These are phyloP conservation scores for Suillus lakei DNA, from an alignment of 768 basidiomycete genomes.

Conservation along the genomic window DNA sequence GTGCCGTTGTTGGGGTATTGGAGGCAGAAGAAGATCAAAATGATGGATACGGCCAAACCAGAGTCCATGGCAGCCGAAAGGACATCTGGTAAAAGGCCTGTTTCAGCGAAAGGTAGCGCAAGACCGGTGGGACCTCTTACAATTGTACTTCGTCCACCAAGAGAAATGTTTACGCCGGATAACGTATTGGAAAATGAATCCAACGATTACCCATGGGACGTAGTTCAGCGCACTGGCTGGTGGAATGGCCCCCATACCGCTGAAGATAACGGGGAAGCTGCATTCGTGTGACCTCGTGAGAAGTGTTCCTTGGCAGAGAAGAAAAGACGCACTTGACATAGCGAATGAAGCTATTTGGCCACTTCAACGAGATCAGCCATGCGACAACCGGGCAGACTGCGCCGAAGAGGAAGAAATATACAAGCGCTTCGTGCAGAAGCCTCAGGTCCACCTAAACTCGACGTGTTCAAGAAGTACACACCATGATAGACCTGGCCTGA, in stretches of 20 bases:
- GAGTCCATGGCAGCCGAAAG: constrained; percentile 76
- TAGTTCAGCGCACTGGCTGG: constrained; percentile 71
- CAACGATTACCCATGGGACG: constrained; percentile 67
- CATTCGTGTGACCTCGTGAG: constrained; percentile 19
- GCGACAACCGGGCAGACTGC: constrained; percentile 60
- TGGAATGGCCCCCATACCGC: constrained; percentile 62
- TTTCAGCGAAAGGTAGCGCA: background rate
- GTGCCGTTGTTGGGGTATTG: constrained; percentile 66
- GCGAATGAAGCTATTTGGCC: constrained; percentile 63
- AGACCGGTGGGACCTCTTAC: constrained; percentile 20
- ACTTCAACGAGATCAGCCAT: constrained; percentile 59
- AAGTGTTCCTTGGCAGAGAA: background rate
- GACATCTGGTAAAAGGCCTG: constrained; percentile 44
- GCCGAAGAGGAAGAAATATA: constrained; percentile 82
- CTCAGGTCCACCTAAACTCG: background rate
- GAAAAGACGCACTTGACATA: constrained; percentile 60
- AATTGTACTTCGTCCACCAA: constrained; percentile 68
- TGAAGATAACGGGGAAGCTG: constrained; percentile 55
- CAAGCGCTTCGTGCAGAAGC: constrained; percentile 38
- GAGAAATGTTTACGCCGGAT: constrained; percentile 64
- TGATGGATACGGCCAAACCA: constrained; percentile 61
- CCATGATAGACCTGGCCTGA: constrained; percentile 63
- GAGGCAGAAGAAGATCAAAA: constrained; percentile 65
- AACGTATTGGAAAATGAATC: constrained; percentile 67
- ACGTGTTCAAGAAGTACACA: constrained; percentile 14